Evolutionary conservation across 192 early-diverging fungal genomes (phyloP), one percentile per base, ranked within the genome.

Genomic region (Coemansia sp.): DNA sequence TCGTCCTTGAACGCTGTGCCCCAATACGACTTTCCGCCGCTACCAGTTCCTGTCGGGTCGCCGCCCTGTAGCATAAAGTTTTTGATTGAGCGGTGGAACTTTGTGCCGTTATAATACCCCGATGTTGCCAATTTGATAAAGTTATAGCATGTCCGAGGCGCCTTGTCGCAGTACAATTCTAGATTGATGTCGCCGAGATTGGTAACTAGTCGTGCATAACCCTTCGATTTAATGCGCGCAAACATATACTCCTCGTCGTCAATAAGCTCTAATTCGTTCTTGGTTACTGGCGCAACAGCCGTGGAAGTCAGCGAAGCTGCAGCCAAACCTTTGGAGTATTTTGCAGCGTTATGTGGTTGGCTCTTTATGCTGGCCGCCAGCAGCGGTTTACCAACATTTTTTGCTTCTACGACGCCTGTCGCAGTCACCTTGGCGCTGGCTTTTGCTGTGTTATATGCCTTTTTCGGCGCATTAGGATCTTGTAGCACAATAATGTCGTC

Each of bases 51-150:
- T 2, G 96, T 97, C 21, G 96, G 97, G 76, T 99, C 95, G 52
- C 94, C 93, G 51, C 94, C 95, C 85, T 99, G 97, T 35, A 99
- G 87, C 93, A 99, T 95, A 75, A 98, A 99, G 73, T 98, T 88
- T 43, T 86, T 87, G 35, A 93, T 91, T 57, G 84, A 87, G 47
- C 96, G 86, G 70, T 98, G 96, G 72, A 98, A 98, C 11, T 82
- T 75, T 7, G 87, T 84, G 25, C 82, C 78, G 22, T 92, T 90
- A 84, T 98, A 98, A 60, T 96, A 95, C 8, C 89, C 93, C 0
- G 62, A 12, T 29, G 43, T 45, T 2, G 73, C 87, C 29, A 98
- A 79, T 84, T 87, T 84, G 45, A 96, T 85, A 67, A 99, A 94
- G 72, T 99, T 99, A 73, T 92, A 90, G 64, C 93, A 95, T 3